Base-by-base conservation (phyloP, 768 basidiomycete genomes). In the Clitopilus passeckerianus region DNA sequence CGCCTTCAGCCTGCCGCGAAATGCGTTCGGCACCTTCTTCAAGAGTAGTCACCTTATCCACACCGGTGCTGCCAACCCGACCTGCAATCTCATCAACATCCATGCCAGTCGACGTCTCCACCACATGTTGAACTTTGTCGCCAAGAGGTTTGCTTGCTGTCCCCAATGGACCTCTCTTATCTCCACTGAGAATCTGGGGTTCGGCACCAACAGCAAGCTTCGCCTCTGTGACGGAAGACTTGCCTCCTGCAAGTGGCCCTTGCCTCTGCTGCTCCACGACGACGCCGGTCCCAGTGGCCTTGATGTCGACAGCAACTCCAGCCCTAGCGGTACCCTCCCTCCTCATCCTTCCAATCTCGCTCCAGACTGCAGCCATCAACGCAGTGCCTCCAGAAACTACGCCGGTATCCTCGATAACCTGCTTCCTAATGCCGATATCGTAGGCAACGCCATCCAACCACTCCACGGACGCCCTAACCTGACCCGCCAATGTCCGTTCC, bases 331-430 rank as follows among this genome's bases (percentile, higher is more conserved):
- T 62, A 0, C 71, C 65, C 63, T 72, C 70, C 34, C 79, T 73
- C 60, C 76, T 72, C n/a, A 90, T 46, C 52, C 80, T 75, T 0
- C 89, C 89, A 0, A 89, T 60, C 68, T 90, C 88, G 61, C 84
- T 86, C 87, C 87, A 89, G 7, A 87, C 63, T 0, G 84, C 89
- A 1, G 82, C 84, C n/a, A 82, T 68, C 2, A 67, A 15, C 33
- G 85, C 65, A 3, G 81, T 72, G 0, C 79, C 74, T 0, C 80
- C 80, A 0, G 75, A 69, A 1, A 79, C 73, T 0, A 86, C 65
- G 0, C 89, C 89, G 0, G 83, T 77, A 65, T 90, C 89, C 53
- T 77, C 73, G 64, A 90, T 90, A 43, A 90, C 86, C 61, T 85
- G 79, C 16, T 79, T 74, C 34, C 88, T 80, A 54, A 75, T 76